Conservation (phyloP, 2,329 filamentous ascomycete genomes). For the Cordyceps cateniannulata region DNA sequence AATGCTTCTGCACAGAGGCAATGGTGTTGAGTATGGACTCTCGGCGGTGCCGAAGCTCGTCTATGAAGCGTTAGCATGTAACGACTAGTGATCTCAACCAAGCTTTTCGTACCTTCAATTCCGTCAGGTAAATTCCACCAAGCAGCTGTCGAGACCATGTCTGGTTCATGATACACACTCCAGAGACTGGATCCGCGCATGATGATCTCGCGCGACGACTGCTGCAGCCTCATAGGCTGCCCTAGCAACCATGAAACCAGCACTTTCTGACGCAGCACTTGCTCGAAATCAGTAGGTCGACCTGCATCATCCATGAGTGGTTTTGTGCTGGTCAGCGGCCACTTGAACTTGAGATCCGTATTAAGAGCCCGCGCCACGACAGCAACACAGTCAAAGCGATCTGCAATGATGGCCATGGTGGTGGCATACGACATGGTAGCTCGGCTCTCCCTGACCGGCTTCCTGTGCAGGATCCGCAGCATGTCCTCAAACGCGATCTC, state of each 20-base stretch:
- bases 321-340: constrained; percentile 40
- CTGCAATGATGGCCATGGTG: constrained; percentile 63
- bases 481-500: constrained; percentile 62
- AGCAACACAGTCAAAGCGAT: constrained; percentile 62
- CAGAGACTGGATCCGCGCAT: constrained; percentile 57
- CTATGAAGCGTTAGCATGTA: constrained; percentile 27
- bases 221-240: constrained; percentile 52
- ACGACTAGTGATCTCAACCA: too few relatives aligned
- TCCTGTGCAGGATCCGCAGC: constrained; percentile 57
- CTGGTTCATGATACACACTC: constrained; percentile 33
- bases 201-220: constrained; percentile 59
- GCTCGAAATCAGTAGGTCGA: constrained; percentile 45
- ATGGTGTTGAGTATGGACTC: constrained; percentile 62
- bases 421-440: constrained; percentile 56
- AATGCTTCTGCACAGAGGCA: constrained; percentile 62
- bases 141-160: constrained; percentile 32
- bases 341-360: constrained; percentile 44
- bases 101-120: constrained; percentile 50
- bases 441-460: constrained; percentile 29
- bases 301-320: constrained; percentile 32
- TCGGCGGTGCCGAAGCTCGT: constrained; percentile 60
- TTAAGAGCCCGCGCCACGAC: constrained; percentile 49
- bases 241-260: constrained; percentile 60
- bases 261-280: constrained; percentile 62
- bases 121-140: constrained; percentile 70